phyloP scores from a whole-genome alignment of 129 eudicot species.

The Cynara cardunculus region DNA sequence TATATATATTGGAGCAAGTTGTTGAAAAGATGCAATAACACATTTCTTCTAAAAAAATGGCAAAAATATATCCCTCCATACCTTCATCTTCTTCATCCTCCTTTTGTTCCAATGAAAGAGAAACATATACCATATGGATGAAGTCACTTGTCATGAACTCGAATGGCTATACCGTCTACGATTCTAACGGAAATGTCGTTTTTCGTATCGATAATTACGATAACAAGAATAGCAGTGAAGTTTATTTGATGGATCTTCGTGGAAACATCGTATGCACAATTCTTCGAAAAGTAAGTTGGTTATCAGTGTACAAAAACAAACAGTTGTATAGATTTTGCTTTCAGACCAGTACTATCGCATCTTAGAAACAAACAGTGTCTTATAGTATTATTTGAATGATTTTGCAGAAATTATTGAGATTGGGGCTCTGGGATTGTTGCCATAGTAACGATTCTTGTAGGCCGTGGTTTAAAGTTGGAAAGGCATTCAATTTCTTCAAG shows the following conservation, averaged over 20 bases:
- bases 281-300: conserved; percentile 37
- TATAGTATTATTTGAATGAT: not conserved
- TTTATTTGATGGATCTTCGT: conserved; percentile 68
- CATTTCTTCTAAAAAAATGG: conserved; percentile 31
- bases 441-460: conserved; percentile 26
- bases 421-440: conserved; percentile 59
- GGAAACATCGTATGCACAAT: conserved; percentile 60
- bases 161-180: conserved; percentile 57
- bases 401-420: conserved; percentile 42
- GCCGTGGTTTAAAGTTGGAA: conserved; percentile 66
- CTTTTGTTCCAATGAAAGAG: conserved; percentile 31
- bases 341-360: conserved; percentile 26
- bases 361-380: conserved; percentile 11
- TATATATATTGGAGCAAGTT: not conserved
- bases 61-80: conserved; percentile 39
- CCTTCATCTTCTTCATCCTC: conserved; percentile 32
- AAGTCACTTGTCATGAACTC: conserved; percentile 71
- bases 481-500: conserved; percentile 29
- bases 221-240: conserved; percentile 42
- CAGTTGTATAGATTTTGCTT: not conserved
- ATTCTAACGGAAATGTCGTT: conserved; percentile 49
- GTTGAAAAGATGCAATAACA: conserved; percentile 12
- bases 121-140: conserved; percentile 71
- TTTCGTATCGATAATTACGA: conserved; percentile 78
- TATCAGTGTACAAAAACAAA: not conserved